A percentile compares a stretch with the other conserved stretches of the same genome.
These are phyloP conservation scores for Mitragyna speciosa DNA, from an alignment of 257 asterid species.

Conservation along the genomic window DNA sequence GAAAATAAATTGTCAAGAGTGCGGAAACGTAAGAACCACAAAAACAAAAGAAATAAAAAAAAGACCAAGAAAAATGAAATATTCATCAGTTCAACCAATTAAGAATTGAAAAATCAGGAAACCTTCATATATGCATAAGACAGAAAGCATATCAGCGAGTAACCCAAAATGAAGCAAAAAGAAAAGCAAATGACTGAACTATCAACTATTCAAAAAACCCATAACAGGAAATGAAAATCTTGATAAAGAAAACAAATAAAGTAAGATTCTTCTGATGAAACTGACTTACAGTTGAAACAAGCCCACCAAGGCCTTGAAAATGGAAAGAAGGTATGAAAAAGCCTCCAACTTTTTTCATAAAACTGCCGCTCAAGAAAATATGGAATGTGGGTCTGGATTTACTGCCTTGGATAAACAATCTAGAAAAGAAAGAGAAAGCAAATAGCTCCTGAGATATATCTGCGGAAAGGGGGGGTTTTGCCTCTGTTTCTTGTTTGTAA, in stretches of 20 bases:
- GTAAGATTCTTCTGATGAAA: background rate
- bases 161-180: background rate
- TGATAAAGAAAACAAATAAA: background rate
- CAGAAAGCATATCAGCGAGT: background rate
- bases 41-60: background rate
- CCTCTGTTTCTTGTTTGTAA: constrained; percentile 4
- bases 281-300: constrained; percentile 13
- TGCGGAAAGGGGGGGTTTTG: background rate
- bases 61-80: background rate
- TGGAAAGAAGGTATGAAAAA: background rate
- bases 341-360: background rate
- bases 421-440: constrained; percentile 4
- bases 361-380: background rate
- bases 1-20: background rate
- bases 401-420: background rate
- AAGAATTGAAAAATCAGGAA: background rate
- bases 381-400: background rate
- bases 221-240: background rate
- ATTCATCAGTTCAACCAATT: background rate
- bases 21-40: background rate
- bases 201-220: background rate
- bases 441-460: constrained; percentile 22
- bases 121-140: background rate
- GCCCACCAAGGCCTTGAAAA: constrained; percentile 13
- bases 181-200: background rate